Evolutionary conservation across 2,329 filamentous ascomycete species (phyloP).

Genomic region (Triangularia verruculosa): DNA sequence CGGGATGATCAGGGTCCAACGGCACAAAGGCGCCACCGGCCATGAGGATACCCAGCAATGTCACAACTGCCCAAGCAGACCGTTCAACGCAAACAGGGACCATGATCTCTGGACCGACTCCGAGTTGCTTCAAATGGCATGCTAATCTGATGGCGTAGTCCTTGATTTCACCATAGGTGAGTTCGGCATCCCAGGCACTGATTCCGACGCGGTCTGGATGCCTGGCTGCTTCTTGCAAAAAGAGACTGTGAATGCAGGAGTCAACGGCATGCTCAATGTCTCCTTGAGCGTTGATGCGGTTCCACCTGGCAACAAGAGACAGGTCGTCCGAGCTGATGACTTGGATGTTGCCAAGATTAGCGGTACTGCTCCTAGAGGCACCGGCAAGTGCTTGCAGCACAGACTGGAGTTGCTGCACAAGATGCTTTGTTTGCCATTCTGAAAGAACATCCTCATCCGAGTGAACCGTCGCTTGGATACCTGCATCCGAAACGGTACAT

Average conservation of each 20-base stretch:
- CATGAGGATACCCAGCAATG: constrained; percentile 29
- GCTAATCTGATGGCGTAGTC: constrained; percentile 24
- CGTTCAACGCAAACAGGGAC: constrained; percentile 31
- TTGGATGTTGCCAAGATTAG: constrained; percentile 20
- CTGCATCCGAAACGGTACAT: constrained; percentile 18
- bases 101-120: constrained; percentile 23
- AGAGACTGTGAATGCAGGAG: constrained; percentile 23
- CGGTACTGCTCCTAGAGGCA: constrained; percentile 1
- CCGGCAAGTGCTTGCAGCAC: constrained; percentile 18
- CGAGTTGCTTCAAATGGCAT: constrained; percentile 17
- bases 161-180: constrained; percentile 27
- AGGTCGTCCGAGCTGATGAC: constrained; percentile 24
- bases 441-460: constrained; percentile 25
- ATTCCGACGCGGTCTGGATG: constrained; percentile 18
- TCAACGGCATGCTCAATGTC: constrained; percentile 13
- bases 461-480: constrained; percentile 23
- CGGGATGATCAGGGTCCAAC: constrained; percentile 29
- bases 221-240: constrained; percentile 15
- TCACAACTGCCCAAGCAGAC: constrained; percentile 25
- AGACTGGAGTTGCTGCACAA: constrained; percentile 22
- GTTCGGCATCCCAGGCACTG: constrained; percentile 27
- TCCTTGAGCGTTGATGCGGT: constrained; percentile 7
- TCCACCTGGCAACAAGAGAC: constrained; percentile 22
- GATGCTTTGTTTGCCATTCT: constrained; percentile 22
- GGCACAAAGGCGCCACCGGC: constrained; percentile 32